Conservation (phyloP, 192 early-diverging fungal species). For the Coemansia aciculifera region DNA sequence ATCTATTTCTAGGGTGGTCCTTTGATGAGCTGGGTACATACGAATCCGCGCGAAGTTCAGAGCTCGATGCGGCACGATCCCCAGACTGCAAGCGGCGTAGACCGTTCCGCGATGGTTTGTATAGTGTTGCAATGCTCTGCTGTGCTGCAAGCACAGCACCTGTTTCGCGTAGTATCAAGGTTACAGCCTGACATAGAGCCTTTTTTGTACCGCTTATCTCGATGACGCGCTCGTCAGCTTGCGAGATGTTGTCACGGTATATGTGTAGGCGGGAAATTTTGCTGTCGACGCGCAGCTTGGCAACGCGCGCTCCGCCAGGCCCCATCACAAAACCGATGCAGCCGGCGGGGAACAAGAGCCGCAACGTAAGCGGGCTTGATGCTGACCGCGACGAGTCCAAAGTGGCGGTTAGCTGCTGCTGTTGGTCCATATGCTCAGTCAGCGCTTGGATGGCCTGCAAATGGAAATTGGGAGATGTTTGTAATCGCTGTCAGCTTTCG, state of each 20-base stretch:
- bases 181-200: slow-evolving; percentile 13
- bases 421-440: slow-evolving; percentile 34
- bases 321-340: slow-evolving; percentile 39
- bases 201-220: slow-evolving; percentile 25
- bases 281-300: slow-evolving; percentile 17
- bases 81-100: slow-evolving; percentile 27
- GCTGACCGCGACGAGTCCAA: background rate
- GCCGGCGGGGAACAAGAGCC: slow-evolving; percentile 36
- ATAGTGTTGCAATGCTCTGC: slow-evolving; percentile 27
- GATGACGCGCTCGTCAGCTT: slow-evolving; percentile 46
- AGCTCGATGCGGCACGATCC: slow-evolving; percentile 14
- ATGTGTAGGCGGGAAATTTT: slow-evolving; percentile 30
- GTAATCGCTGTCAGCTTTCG: background rate
- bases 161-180: slow-evolving; percentile 19
- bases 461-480: background rate
- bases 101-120: slow-evolving; percentile 32
- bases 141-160: slow-evolving; percentile 8
- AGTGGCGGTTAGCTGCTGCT: slow-evolving; percentile 1
- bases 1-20: slow-evolving; percentile 26
- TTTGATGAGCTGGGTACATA: slow-evolving; percentile 5
- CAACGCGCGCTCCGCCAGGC: slow-evolving; percentile 18
- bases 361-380: slow-evolving; percentile 12
- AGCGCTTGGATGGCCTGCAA: slow-evolving; percentile 34
- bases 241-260: slow-evolving; percentile 25
- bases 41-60: background rate